These are phyloP conservation scores for Ustulina deusta DNA, from an alignment of 2,329 filamentous ascomycete species.

Conservation along the genomic window DNA sequence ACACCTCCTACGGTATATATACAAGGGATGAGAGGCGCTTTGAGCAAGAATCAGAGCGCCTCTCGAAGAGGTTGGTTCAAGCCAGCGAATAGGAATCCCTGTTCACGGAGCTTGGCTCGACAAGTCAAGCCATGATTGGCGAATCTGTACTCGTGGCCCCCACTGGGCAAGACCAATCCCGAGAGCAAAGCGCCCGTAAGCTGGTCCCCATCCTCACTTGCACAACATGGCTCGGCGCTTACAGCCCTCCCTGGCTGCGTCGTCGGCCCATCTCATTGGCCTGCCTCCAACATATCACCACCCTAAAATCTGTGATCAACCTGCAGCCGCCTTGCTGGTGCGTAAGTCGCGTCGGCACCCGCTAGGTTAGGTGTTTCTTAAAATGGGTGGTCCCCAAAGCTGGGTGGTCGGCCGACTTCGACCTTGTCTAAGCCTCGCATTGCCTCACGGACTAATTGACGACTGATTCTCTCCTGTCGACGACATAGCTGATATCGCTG, in stretches of 20 bases:
- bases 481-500: constrained; percentile 17
- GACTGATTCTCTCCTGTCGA: constrained; percentile 12
- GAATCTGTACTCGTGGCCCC: constrained; percentile 30
- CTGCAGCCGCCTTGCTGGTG: constrained; percentile 47
- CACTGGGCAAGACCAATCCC: constrained; percentile 42
- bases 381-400: constrained; percentile 39
- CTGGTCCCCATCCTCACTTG: constrained; percentile 33
- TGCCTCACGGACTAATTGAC: constrained; percentile 4
- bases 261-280: constrained; percentile 47
- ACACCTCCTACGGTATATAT: no score
- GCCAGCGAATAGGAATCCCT: constrained; percentile 14
- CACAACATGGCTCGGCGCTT: constrained; percentile 48
- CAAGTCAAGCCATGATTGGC: constrained; percentile 29
- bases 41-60: constrained; percentile 23
- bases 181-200: constrained; percentile 46
- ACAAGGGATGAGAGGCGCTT: constrained; percentile 3
- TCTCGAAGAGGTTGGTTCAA: constrained; percentile 15
- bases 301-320: constrained; percentile 49
- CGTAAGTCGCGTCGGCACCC: constrained; percentile 35
- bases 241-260: constrained; percentile 42
- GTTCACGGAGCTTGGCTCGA: not conserved
- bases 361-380: constrained; percentile 41
- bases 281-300: constrained; percentile 46
- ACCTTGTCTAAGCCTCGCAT: constrained; percentile 31
- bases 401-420: constrained; percentile 29